Evolutionary conservation across 257 asterid genomes (phyloP).

Genomic region (Avicennia marina): DNA sequence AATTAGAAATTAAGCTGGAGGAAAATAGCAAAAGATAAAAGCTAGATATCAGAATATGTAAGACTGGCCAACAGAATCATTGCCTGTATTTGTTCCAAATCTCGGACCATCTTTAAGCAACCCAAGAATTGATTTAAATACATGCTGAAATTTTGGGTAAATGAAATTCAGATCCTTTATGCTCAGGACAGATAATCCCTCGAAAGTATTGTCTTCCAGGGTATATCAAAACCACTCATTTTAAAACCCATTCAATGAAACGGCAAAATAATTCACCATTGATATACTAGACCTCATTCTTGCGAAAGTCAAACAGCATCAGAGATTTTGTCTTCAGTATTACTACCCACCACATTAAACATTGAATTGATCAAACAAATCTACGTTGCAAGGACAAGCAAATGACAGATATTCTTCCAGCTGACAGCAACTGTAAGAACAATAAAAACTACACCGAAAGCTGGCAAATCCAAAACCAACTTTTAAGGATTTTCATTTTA

Average conservation of each 20-base stretch:
- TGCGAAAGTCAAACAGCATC: background rate
- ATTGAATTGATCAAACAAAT: slow-evolving; percentile 11
- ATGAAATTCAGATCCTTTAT: too few relatives aligned
- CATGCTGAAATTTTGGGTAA: background rate
- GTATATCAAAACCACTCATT: background rate
- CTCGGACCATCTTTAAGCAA: too few relatives aligned
- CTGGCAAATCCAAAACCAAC: background rate
- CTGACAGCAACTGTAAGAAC: background rate
- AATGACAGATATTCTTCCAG: background rate
- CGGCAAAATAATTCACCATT: background rate
- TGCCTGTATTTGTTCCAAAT: too few relatives aligned
- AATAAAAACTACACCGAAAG: background rate
- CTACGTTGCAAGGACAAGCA: background rate
- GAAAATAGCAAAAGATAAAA: background rate
- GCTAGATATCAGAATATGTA: background rate
- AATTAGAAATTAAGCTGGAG: slow-evolving; percentile 4
- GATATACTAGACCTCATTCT: background rate
- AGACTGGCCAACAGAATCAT: background rate
- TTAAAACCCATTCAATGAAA: background rate
- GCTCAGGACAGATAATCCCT: background rate
- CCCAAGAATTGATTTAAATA: background rate
- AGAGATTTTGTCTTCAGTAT: background rate
- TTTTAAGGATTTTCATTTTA: background rate
- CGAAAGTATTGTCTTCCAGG: too few relatives aligned
- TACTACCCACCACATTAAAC: background rate